Evolutionary conservation across 1,284 basidiomycete genomes (phyloP).

Genomic region (Sanguinoderma infundibulare): DNA sequence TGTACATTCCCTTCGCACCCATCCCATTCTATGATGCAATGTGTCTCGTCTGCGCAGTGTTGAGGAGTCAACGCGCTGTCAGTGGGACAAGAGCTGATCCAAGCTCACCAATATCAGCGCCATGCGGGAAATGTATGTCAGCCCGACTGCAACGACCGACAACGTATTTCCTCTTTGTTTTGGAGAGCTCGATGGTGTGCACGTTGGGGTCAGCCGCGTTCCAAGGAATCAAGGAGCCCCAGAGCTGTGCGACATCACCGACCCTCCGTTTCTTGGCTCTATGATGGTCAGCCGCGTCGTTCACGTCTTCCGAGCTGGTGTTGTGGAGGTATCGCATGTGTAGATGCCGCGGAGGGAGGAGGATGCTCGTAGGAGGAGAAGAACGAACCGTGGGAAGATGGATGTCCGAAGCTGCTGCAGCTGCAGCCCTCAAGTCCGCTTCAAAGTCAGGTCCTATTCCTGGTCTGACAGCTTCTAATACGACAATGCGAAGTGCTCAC

Average conservation of each 20-base stretch:
- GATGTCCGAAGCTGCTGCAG: not conserved
- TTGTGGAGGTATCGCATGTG: not conserved
- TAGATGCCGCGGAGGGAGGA: not conserved
- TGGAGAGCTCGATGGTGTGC: slow-evolving; percentile 62
- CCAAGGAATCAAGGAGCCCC: slow-evolving; percentile 72
- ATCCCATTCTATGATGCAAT: slow-evolving; percentile 73
- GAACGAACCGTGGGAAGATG: not conserved
- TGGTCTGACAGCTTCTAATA: not conserved
- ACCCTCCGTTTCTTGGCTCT: not conserved
- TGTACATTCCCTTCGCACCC: slow-evolving; percentile 51
- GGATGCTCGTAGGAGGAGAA: not conserved
- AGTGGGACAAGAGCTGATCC: not conserved
- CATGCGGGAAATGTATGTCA: slow-evolving; percentile 61
- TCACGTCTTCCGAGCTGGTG: not conserved
- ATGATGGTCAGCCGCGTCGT: not conserved
- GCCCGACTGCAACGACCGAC: slow-evolving; percentile 60
- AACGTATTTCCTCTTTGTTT: slow-evolving; percentile 47
- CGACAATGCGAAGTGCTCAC: not conserved
- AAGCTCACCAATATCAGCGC: slow-evolving; percentile 2
- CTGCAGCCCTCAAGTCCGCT: not conserved
- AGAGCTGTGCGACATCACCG: slow-evolving; percentile 38
- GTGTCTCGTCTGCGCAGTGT: slow-evolving; percentile 60
- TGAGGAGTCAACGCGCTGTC: slow-evolving; percentile 61
- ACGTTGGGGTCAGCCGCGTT: slow-evolving; percentile 40
- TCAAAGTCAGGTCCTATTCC: not conserved